Evolutionary conservation across 2,329 filamentous ascomycete species (phyloP), one percentile per base, ranked within the genome.

Genomic region (Penicillium sclerotiorum): DNA sequence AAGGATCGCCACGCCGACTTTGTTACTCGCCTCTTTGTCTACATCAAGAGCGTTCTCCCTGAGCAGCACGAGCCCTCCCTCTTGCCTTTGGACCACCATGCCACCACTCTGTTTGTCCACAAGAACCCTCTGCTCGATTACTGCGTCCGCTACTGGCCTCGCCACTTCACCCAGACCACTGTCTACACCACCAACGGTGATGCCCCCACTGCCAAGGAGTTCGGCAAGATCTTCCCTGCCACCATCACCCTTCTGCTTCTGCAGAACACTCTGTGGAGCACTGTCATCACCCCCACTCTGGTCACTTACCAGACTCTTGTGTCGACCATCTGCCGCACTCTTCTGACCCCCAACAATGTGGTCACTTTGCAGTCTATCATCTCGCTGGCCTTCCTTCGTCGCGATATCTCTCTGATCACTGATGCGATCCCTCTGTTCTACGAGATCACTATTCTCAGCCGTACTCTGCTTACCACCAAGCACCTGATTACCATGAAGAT

Each of bases 321-420:
- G 17, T 68, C 62, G 12, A 61, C 58, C 28, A 39, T 73, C 20
- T 70, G 61, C 43, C 65, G 63, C 22, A 60, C 66, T 7, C 51
- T 68, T 8, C 47, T 73, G 32, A 65, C 61, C 1, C 20, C 56
- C 13, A 71, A 75, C 13, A 73, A 78, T 45, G 64, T 70, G 4
- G 64, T 72, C 15, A 77, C 79, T 7, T 64, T 81, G 12, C 79
- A 82, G 59, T 73, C 73, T 0, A 68, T 76, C 22, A 68, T 81
- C 36, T 73, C 73, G 9, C 67, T 77, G 43, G 79, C 75, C 0
- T 65, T 70, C 1, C 70, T 75, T 43, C 75, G 74, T 49, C 66
- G 74, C 52, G 70, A 60, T 2, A 48, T 70, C 4, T 49, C 43
- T 54, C 59, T 47, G 56, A 62, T 59, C 4, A 51, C 61, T 8